Percentiles rank a stretch among this genome's conserved stretches.
These are phyloP conservation scores for Clonostachys solani DNA, from an alignment of 2,329 filamentous ascomycete genomes.

Conservation along the genomic window DNA sequence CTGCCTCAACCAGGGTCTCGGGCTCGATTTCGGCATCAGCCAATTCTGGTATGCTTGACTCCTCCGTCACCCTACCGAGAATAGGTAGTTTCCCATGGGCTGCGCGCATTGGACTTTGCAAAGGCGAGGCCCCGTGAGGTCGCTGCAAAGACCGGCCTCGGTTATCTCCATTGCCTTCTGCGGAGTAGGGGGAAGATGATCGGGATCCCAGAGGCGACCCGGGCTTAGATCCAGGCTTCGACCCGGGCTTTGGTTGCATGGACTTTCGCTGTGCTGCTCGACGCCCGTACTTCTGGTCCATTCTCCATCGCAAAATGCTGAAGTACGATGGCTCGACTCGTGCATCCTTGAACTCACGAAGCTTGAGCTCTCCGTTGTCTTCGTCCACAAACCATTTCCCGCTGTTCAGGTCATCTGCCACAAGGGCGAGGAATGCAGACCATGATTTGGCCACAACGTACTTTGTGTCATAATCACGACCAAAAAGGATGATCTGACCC, in stretches of 20 bases:
- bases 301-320: conserved; percentile 90
- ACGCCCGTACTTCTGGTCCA: conserved; percentile 91
- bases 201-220: conserved; percentile 42
- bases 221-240: conserved; percentile 16
- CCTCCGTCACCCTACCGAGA: conserved; percentile 71
- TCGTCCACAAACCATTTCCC: conserved; percentile 92
- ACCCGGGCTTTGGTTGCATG: conserved; percentile 24
- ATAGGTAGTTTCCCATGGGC: conserved; percentile 67
- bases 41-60: conserved; percentile 40
- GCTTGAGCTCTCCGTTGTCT: conserved; percentile 83
- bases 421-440: conserved; percentile 77
- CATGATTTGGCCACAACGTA: conserved; percentile 94
- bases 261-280: conserved; percentile 51
- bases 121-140: conserved; percentile 59
- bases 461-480: conserved; percentile 97
- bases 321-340: conserved; percentile 91
- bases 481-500: conserved; percentile 96
- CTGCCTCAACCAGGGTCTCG: conserved; percentile 51
- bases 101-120: conserved; percentile 60
- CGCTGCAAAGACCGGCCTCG: conserved; percentile 71
- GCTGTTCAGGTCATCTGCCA: conserved; percentile 87
- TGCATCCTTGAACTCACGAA: conserved; percentile 84
- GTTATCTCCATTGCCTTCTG: conserved; percentile 52
- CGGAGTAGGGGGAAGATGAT: conserved; percentile 57
- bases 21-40: conserved; percentile 31